Base-by-base conservation (phyloP, 1,139 yeast species). In the Saccharomyces hybrid region DNA sequence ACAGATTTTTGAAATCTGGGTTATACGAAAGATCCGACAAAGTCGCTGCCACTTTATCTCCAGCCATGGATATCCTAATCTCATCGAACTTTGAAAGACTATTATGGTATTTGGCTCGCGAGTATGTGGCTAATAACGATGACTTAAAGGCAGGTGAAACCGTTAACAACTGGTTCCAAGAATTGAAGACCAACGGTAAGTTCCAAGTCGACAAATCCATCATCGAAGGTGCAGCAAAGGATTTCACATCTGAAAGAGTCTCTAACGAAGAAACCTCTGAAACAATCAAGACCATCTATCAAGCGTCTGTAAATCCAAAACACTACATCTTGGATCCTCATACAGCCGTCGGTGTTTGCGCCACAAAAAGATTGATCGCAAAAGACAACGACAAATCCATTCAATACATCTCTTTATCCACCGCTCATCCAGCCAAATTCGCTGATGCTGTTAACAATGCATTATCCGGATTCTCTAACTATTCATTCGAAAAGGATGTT, bases 371-470 rank as follows among this genome's bases (percentile, higher is more conserved):
- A 62, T 77, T 81, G 64, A 80, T 84, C 56, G 76, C 74, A 9
- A 71, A 75, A 54, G 86, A 82, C 62, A 63, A 69, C 6, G 75
- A 76, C 46, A 62, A 71, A 19, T 68, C 75, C 29, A 70, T 77
- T 49, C 70, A 75, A 54, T 88, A 88, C 70, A 79, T 93, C 52
- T 88, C 96, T 4, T 81, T 93, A 58, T 87, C 98, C 2, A 93
- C 99, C 49, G 99, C 99, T 6, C 99, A 93, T 70, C 99, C 99
- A 48, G 99, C 99, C 58, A 93, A 93, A 74, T 93, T 93, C 69
- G 88, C 96, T 28, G 97, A 90, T 60, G 99, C 96, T 53, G 99
- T 93, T 19, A 86, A 90, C 71, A 76, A 80, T 64, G 90, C 98
- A 1, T 80, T 93, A 63, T 70, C 73, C 52, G 78, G 78, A 1